Evolutionary conservation across 805 yeast species (phyloP), one percentile per base, ranked within the genome.

Genomic region (Hanseniaspora guilliermondii): DNA sequence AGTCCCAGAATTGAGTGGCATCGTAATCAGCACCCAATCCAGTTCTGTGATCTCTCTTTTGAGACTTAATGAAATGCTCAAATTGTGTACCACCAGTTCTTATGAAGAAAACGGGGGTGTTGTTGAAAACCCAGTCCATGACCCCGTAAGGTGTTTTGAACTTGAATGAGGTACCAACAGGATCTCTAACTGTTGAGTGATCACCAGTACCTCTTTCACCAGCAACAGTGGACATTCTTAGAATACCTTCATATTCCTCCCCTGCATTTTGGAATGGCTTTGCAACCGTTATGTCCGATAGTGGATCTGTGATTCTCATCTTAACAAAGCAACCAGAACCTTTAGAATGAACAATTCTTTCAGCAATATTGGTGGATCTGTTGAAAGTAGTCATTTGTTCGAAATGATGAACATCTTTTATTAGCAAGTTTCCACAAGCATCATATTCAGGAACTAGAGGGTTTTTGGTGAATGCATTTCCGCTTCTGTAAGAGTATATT

Each of bases 21-120:
- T 80, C 83, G 21, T 56, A 56, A 25, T 57, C 60, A 32, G 61
- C 64, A 35, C 74, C 75, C 62, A 79, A 66, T 60, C 76, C 74
- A 21, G 59, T 58, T 37, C 56, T 78, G 21, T 94, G 93, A 71
- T 83, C 76, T 72, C 94, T 77, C 79, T 86, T 85, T 69, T 87
- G 95, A 21, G 95, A 83, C 70, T 87, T 95, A 65, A 86, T 86
- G 65, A 86, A 85, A 64, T 82, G 86, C 47, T 94, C 93, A 73
- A 86, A 87, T 73, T 87, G 85, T 56, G 82, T 73, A 39, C 64
- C 66, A 53, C 91, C 88, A 67, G 87, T 94, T 72, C 95, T 80
- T 59, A 86, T 70, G 72, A 86, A 86, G 70, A 86, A 86, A 55
- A 86, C 76, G 12, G 95, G 95, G 30, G 93, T 85, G 71, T 86